Base-by-base conservation (phyloP, 176 grass and related monocot genomes). In the Lolium rigidum region DNA sequence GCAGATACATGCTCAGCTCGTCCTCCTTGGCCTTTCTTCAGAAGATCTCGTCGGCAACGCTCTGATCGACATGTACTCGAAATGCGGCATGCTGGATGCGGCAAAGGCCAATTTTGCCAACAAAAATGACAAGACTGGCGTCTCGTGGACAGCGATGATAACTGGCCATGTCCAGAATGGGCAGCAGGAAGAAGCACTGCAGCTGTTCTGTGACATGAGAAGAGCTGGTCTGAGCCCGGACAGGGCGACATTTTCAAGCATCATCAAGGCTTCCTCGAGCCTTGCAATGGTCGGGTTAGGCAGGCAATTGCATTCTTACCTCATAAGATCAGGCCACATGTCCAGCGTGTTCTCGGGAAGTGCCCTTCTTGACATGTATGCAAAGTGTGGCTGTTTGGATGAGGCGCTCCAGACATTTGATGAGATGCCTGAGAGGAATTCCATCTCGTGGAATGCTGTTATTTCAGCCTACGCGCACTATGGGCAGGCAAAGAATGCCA, bases 311-410 rank as follows among this genome's bases (percentile, higher is more conserved):
- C 93, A 95, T 75, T 92, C 88, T 69, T 86, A 86, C 58, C 38
- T 92, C 47, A 71, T 84, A 76, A 92, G 74, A 80, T 92, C 76
- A 79, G 93, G 93, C 6, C 74, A 89, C 49, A 90, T 79, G 80
- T 88, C 76, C 37, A 92, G 85, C 18, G 76, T 95, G 54, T 95
- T 95, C 76, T 65, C 86, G 28, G 88, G 93, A 38, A 92, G 90
- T 92, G 91, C 90, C 5, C 93, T 98, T 92, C 87, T 98, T 77
- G 92, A 94, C 83, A 95, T 95, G 96, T 98, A 98, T 5, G 90
- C 85, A 56, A 95, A 95, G 77, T 97, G 91, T 59, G 93, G 95
- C 35, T 89, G 87, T 81, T 81, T 97, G 79, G 65, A 90, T 21
- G 87, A 93, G 54, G 90, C 92, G 35, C 70, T 88, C 25, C 66